Evolutionary conservation across 1,139 yeast genomes (phyloP).

Genomic region (Blastobotrys ciferrii): DNA sequence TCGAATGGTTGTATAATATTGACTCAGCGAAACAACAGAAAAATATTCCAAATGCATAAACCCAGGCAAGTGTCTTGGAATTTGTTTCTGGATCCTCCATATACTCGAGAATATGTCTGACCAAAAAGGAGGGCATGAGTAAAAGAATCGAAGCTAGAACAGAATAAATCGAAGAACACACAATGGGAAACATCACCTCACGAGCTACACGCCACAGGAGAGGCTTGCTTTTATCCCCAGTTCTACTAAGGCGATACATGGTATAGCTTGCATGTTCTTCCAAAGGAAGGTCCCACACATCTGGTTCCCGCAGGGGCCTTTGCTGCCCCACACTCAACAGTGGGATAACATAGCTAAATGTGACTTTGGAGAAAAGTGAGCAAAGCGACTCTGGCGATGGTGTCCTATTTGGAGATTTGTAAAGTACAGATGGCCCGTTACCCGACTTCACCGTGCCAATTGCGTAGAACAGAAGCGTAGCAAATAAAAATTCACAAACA

Average conservation of each 20-base stretch:
- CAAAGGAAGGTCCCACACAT: slow-evolving; percentile 1
- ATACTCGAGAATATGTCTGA: slow-evolving; percentile 13
- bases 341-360: slow-evolving; percentile 1
- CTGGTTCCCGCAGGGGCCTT: not conserved
- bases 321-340: not conserved
- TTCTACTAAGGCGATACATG: too few relatives aligned
- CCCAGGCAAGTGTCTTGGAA: slow-evolving; percentile 13
- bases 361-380: not conserved
- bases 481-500: not conserved
- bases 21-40: not conserved
- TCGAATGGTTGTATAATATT: slow-evolving; percentile 20
- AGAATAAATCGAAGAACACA: not conserved
- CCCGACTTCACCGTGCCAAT: slow-evolving; percentile 1
- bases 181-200: not conserved
- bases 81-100: slow-evolving; percentile 5
- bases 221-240: not conserved
- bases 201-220: not conserved
- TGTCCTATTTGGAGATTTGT: not conserved
- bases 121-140: slow-evolving; percentile 8
- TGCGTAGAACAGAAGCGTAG: not conserved
- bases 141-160: not conserved
- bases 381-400: not conserved
- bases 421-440: not conserved
- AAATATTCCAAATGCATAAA: slow-evolving; percentile 11
- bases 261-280: not conserved